Evolutionary conservation across 768 basidiomycete species (phyloP).

Genomic region (Lyophyllum shimeji): DNA sequence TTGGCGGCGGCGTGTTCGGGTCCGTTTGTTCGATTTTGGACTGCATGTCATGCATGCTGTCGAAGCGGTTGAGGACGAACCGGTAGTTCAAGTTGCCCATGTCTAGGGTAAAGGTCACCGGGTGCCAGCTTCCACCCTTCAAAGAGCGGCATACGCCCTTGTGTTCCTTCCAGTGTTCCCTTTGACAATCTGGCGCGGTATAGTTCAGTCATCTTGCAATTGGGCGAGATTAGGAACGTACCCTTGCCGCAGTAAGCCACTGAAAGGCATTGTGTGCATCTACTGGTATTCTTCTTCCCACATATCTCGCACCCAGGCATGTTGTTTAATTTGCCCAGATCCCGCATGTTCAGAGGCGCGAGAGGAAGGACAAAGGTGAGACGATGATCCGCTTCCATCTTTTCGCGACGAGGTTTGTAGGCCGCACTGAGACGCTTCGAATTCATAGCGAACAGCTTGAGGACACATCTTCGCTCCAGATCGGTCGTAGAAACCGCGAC

Average conservation of each 20-base stretch:
- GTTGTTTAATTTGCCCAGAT: slow-evolving; percentile 34
- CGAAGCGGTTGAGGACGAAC: slow-evolving; percentile 22
- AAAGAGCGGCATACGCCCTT: slow-evolving; percentile 35
- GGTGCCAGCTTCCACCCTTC: slow-evolving; percentile 37
- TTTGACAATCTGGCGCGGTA: slow-evolving; percentile 36
- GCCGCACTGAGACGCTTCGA: slow-evolving; percentile 25
- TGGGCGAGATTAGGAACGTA: slow-evolving; percentile 12
- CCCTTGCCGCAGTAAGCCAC: slow-evolving; percentile 37
- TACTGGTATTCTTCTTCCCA: slow-evolving; percentile 29
- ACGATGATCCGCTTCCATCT: slow-evolving; percentile 21
- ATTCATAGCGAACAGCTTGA: slow-evolving; percentile 32
- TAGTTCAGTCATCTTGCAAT: background rate
- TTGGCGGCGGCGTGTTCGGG: slow-evolving; percentile 18
- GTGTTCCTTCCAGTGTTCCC: slow-evolving; percentile 39
- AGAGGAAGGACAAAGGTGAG: slow-evolving; percentile 37
- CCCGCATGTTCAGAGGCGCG: slow-evolving; percentile 32
- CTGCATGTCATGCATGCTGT: slow-evolving; percentile 14
- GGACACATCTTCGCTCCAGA: slow-evolving; percentile 32
- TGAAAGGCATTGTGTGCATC: slow-evolving; percentile 34
- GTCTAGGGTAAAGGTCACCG: slow-evolving; percentile 19
- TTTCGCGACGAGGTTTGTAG: slow-evolving; percentile 21
- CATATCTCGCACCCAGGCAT: slow-evolving; percentile 38
- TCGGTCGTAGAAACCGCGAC: slow-evolving; percentile 17
- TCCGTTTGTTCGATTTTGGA: background rate
- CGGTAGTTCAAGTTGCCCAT: background rate